Conservation (phyloP, 2,329 filamentous ascomycete species). For the Aspergillus hortae region DNA sequence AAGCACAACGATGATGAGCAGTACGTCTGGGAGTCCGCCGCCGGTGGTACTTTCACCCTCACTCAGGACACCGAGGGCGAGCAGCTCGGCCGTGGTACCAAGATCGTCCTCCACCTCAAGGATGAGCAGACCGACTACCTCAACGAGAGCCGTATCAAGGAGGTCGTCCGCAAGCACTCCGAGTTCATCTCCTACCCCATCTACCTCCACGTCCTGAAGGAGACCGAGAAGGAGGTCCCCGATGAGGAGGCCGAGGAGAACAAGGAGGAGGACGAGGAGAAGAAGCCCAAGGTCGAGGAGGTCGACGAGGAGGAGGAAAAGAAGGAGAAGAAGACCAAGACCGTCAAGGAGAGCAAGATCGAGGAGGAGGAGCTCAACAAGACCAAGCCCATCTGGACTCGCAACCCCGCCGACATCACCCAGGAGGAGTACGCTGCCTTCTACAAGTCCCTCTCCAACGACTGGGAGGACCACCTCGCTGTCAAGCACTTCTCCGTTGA, state of each 20-base stretch:
- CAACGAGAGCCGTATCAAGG: slow-evolving; percentile 99
- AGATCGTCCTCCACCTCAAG: slow-evolving; percentile 98
- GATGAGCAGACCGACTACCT: slow-evolving; percentile 98
- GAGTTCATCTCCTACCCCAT: slow-evolving; percentile 99
- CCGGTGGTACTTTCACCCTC: slow-evolving; percentile 96
- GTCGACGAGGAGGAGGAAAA: slow-evolving; percentile 79
- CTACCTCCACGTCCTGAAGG: slow-evolving; percentile 99
- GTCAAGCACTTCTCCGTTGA: slow-evolving; percentile 99
- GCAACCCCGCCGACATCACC: slow-evolving; percentile 92
- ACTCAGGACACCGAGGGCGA: slow-evolving; percentile 84
- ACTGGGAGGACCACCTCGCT: slow-evolving; percentile 98
- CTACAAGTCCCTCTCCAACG: slow-evolving; percentile 99
- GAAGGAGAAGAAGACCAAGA: slow-evolving; percentile 98
- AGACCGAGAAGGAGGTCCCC: slow-evolving; percentile 97
- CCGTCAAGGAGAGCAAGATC: slow-evolving; percentile 96
- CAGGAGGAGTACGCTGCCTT: slow-evolving; percentile 97
- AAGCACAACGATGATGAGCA: slow-evolving; percentile 99
- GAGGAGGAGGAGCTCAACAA: slow-evolving; percentile 99
- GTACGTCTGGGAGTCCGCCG: slow-evolving; percentile 98
- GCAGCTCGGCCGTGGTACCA: slow-evolving; percentile 87
- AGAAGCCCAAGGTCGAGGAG: slow-evolving; percentile 95
- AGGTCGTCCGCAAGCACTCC: slow-evolving; percentile 99
- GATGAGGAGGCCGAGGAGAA: slow-evolving; percentile 81
- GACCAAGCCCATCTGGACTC: slow-evolving; percentile 99
- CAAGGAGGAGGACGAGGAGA: slow-evolving; percentile 71